Percentiles rank a stretch among this genome's conserved stretches.
These are phyloP conservation scores for Cytauxzoon felis DNA, from an alignment of 169 alveolate genomes.

Conservation along the genomic window DNA sequence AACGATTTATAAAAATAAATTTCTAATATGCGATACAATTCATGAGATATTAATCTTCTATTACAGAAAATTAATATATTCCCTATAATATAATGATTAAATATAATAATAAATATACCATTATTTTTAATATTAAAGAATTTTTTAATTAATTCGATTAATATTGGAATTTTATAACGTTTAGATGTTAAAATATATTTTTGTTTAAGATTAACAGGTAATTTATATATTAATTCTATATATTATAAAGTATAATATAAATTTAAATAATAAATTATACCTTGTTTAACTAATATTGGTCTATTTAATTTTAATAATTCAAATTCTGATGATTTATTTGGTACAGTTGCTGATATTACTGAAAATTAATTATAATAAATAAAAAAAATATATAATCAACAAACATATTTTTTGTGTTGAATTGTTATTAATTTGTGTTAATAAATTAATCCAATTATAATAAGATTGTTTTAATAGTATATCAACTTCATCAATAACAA, in stretches of 20 bases:
- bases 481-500: conserved; percentile 55
- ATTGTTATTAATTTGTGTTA: conserved; percentile 5
- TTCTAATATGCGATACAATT: conserved; percentile 28
- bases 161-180: conserved; percentile 3
- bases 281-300: conserved; percentile 31
- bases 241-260: neutral
- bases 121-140: neutral
- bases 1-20: conserved; percentile 9
- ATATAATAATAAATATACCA: neutral
- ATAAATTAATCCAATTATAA: conserved; percentile 36
- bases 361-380: neutral
- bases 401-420: conserved; percentile 41
- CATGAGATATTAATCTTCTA: conserved; percentile 15
- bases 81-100: neutral
- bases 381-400: neutral
- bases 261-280: neutral
- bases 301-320: conserved; percentile 38
- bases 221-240: conserved; percentile 1
- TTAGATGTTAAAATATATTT: conserved; percentile 21
- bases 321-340: conserved; percentile 49
- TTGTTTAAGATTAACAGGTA: conserved; percentile 41
- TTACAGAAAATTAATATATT: conserved; percentile 44
- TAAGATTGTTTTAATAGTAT: conserved; percentile 28
- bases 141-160: too few species aligned
- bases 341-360: conserved; percentile 62